Evolutionary conservation across 129 eudicot species (phyloP).

Genomic region (Helichrysum umbraculigerum): DNA sequence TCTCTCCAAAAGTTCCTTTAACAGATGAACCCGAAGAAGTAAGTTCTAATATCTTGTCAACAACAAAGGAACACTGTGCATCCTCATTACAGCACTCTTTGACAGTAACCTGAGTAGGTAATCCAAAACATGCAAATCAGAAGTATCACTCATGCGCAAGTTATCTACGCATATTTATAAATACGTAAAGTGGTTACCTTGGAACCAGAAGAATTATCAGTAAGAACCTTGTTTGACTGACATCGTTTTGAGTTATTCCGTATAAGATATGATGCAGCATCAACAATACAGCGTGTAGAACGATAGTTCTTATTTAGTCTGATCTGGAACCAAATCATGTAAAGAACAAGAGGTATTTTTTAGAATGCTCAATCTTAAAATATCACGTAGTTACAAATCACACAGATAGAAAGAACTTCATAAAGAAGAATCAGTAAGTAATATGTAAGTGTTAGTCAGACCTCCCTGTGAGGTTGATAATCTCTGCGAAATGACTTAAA

Average conservation of each 20-base stretch:
- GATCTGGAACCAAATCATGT: slow-evolving; percentile 44
- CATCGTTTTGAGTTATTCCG: slow-evolving; percentile 68
- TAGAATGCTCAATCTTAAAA: slow-evolving; percentile 13
- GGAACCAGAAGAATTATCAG: slow-evolving; percentile 91
- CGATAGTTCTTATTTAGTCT: slow-evolving; percentile 83
- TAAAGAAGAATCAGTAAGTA: slow-evolving; percentile 8
- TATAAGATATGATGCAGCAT: slow-evolving; percentile 90
- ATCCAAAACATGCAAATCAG: slow-evolving; percentile 5
- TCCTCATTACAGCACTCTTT: slow-evolving; percentile 90
- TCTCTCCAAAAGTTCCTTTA: slow-evolving; percentile 66
- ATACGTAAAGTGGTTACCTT: slow-evolving; percentile 49
- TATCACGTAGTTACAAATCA: slow-evolving; percentile 10
- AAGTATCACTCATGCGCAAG: neutral
- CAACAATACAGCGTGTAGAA: slow-evolving; percentile 94
- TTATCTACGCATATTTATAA: neutral
- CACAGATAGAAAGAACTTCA: neutral
- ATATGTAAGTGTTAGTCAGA: slow-evolving; percentile 23
- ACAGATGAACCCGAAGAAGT: slow-evolving; percentile 54
- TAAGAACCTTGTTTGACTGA: slow-evolving; percentile 60
- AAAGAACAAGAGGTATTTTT: slow-evolving; percentile 2
- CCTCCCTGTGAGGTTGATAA: slow-evolving; percentile 87
- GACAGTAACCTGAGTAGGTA: slow-evolving; percentile 58
- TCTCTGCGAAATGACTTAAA: slow-evolving; percentile 93
- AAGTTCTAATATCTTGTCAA: slow-evolving; percentile 85
- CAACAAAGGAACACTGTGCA: slow-evolving; percentile 92